Conservation (phyloP, 768 basidiomycete species). For the Candolleomyces aberdarensis region DNA sequence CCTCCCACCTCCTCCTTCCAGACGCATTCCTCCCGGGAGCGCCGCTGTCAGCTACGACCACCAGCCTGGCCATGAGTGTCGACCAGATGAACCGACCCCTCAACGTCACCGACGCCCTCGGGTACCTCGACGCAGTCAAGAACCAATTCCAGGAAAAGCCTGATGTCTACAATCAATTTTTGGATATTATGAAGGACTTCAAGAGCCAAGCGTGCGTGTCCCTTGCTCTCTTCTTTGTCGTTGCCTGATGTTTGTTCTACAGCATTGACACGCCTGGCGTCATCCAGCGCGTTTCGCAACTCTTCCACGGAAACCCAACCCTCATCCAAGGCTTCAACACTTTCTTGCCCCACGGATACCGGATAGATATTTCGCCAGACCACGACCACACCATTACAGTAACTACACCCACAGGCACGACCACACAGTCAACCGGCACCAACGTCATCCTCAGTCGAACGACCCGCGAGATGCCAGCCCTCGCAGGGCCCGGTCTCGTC, state of each 20-base stretch:
- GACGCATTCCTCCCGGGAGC: too few relatives aligned
- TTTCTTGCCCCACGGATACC: constrained; percentile 91
- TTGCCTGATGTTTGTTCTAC: constrained; percentile 17
- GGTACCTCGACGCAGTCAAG: constrained; percentile 94
- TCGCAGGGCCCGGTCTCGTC: constrained; percentile 27
- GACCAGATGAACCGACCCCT: constrained; percentile 56
- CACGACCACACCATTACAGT: constrained; percentile 76
- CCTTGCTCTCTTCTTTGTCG: constrained; percentile 12
- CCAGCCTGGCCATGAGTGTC: neutral
- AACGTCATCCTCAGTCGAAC: constrained; percentile 22
- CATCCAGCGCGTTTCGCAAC: constrained; percentile 88
- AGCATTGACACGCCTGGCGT: constrained; percentile 98
- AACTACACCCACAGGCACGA: constrained; percentile 74
- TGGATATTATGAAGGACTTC: constrained; percentile 99
- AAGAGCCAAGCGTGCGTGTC: constrained; percentile 83
- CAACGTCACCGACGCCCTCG: constrained; percentile 91
- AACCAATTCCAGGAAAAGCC: constrained; percentile 85
- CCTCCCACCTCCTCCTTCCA: too few relatives aligned
- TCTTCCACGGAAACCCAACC: constrained; percentile 86
- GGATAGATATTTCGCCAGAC: constrained; percentile 81
- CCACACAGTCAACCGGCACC: constrained; percentile 58
- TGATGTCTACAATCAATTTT: constrained; percentile 90
- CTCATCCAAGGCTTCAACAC: constrained; percentile 99
- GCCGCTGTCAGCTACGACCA: too few relatives aligned
- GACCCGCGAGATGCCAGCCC: constrained; percentile 24